These are phyloP conservation scores for Bremia lactucae DNA, from an alignment of 352 stramenopile species.

Conservation along the genomic window DNA sequence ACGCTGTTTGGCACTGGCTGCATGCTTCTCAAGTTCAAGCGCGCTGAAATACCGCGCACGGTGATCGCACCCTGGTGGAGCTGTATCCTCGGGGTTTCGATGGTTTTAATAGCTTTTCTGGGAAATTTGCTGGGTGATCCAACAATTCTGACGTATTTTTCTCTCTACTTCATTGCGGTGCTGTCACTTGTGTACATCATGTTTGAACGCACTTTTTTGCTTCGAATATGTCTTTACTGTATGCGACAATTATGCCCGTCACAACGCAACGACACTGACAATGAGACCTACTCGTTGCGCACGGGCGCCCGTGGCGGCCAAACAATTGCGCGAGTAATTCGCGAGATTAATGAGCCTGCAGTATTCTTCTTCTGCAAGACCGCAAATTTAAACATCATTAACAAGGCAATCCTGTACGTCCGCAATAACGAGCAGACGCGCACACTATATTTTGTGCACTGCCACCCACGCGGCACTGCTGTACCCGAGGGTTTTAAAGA, in stretches of 20 bases:
- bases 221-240: conserved; percentile 73
- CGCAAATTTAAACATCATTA: conserved; percentile 87
- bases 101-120: conserved; percentile 81
- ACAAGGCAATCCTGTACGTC: conserved; percentile 94
- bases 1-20: conserved; percentile 88
- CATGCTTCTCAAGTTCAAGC: conserved; percentile 93
- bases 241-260: conserved; percentile 71
- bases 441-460: conserved; percentile 88
- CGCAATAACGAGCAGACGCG: conserved; percentile 89
- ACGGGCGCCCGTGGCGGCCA: conserved; percentile 74
- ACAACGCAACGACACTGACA: conserved; percentile 23
- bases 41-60: conserved; percentile 77
- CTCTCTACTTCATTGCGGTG: conserved; percentile 80
- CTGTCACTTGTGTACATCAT: conserved; percentile 78
- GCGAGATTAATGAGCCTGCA: conserved; percentile 81
- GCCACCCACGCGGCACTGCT: conserved; percentile 48
- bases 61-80: conserved; percentile 84
- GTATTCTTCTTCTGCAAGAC: conserved; percentile 92
- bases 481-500: conserved; percentile 69
- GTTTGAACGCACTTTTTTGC: conserved; percentile 82
- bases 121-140: conserved; percentile 80
- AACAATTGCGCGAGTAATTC: conserved; percentile 78
- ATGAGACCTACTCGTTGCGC: conserved; percentile 45
- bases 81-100: conserved; percentile 65
- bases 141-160: conserved; percentile 84